Conservation (phyloP, 2,329 filamentous ascomycete genomes). For the Hypoxylon sp. region DNA sequence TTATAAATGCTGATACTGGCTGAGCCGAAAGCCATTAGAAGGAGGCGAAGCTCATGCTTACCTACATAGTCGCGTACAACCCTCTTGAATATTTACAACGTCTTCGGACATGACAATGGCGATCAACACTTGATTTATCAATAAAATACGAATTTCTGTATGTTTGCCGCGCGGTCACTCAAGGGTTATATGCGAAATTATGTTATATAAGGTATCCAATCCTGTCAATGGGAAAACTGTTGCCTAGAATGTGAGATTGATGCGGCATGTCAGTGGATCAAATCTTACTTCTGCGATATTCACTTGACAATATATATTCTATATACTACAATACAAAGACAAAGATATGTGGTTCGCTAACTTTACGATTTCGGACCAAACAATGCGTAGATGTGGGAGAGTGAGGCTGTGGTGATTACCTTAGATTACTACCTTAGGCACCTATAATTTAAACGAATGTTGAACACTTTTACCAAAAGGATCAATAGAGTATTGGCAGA, state of each 20-base stretch:
- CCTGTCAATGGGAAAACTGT: not conserved
- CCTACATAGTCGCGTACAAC: not conserved
- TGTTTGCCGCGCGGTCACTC: not conserved
- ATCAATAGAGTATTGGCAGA: not conserved
- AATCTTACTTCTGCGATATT: not conserved
- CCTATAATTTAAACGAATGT: not conserved
- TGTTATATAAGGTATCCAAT: not conserved
- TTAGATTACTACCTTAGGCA: not conserved
- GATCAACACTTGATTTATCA: not conserved
- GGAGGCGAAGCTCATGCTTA: not conserved
- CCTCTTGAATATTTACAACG: not conserved
- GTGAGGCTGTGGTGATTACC: not conserved
- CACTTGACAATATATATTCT: not conserved
- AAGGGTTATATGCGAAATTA: not conserved
- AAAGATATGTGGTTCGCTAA: not conserved
- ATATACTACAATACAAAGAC: not conserved
- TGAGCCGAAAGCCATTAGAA: not conserved
- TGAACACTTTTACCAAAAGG: not conserved
- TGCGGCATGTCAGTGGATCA: not conserved
- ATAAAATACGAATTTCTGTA: not conserved
- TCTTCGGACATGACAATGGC: not conserved
- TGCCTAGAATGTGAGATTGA: not conserved
- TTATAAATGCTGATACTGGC: not conserved
- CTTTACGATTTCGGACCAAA: not conserved
- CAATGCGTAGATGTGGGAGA: not conserved